Evolutionary conservation across 352 stramenopile genomes (phyloP).

Genomic region (Pythium insidiosum): DNA sequence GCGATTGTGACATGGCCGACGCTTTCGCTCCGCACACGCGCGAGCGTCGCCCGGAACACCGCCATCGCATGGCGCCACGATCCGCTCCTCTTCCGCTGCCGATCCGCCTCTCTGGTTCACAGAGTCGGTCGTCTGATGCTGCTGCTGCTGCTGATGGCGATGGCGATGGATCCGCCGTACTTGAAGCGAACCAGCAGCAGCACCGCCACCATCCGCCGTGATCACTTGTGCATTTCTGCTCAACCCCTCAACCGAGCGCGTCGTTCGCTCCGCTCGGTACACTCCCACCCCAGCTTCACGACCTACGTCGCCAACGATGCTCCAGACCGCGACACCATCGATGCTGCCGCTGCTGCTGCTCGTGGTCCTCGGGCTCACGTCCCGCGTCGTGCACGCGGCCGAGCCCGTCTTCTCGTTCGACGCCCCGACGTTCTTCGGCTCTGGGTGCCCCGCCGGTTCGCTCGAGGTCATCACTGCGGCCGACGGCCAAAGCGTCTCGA

Average conservation of each 20-base stretch:
- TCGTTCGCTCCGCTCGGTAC: too few species aligned
- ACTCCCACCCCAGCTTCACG: background rate
- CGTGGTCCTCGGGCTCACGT: background rate
- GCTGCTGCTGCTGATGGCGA: too few species aligned
- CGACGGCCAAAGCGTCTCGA: constrained; percentile 14
- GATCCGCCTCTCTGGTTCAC: too few species aligned
- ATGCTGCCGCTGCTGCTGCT: background rate
- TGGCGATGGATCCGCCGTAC: too few species aligned
- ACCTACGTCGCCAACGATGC: background rate
- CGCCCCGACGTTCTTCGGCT: constrained; percentile 15
- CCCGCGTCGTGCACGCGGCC: background rate
- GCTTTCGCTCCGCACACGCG: too few species aligned
- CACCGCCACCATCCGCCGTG: too few species aligned
- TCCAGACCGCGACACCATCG: background rate
- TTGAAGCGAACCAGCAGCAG: too few species aligned
- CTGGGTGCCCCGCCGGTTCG: constrained; percentile 11
- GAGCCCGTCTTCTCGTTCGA: constrained; percentile 14
- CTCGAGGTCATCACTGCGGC: constrained; percentile 8
- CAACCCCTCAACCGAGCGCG: constrained; percentile 8
- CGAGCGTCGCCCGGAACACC: too few species aligned
- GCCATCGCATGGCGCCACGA: too few species aligned
- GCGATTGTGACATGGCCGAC: too few species aligned
- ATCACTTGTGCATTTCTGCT: constrained; percentile 10
- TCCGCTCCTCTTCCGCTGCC: too few species aligned
- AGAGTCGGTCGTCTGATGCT: too few species aligned